Percentiles rank a stretch among this genome's conserved stretches.
These are phyloP conservation scores for Cladosporium austrohemisphaericum DNA, from an alignment of 2,329 filamentous ascomycete species.

Conservation along the genomic window DNA sequence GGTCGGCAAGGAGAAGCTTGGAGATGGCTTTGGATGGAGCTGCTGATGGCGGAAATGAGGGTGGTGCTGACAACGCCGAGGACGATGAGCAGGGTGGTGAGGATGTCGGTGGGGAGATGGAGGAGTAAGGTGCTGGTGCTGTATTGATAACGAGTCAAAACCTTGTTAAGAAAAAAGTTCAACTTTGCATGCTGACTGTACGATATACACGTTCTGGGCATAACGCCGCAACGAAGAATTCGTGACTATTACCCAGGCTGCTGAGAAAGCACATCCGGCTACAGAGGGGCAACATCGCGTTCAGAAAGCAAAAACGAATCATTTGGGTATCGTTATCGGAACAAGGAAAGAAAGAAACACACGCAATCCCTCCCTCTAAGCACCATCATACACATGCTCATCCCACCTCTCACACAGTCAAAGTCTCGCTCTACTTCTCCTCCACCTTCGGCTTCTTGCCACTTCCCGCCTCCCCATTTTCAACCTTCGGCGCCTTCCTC, in stretches of 20 bases:
- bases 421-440: conserved; percentile 15
- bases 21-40: neutral
- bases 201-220: too few relatives aligned
- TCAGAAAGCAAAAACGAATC: too few relatives aligned
- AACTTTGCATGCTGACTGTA: too few relatives aligned
- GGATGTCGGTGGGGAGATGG: neutral
- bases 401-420: neutral
- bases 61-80: neutral
- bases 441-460: conserved; percentile 30
- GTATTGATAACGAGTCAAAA: too few relatives aligned
- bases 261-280: too few relatives aligned
- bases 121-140: neutral
- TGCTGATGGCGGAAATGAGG: neutral
- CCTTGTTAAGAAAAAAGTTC: too few relatives aligned
- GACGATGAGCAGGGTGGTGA: neutral
- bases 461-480: conserved; percentile 12
- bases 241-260: too few relatives aligned
- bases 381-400: neutral
- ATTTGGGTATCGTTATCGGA: conserved; percentile 4
- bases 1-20: neutral
- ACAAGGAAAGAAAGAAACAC: neutral
- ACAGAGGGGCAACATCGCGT: too few relatives aligned
- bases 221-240: too few relatives aligned
- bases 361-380: neutral
- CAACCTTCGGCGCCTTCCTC: conserved; percentile 17